These are phyloP conservation scores for Apophysomyces elegans DNA, from an alignment of 371 early-diverging fungal genomes.

Conservation along the genomic window DNA sequence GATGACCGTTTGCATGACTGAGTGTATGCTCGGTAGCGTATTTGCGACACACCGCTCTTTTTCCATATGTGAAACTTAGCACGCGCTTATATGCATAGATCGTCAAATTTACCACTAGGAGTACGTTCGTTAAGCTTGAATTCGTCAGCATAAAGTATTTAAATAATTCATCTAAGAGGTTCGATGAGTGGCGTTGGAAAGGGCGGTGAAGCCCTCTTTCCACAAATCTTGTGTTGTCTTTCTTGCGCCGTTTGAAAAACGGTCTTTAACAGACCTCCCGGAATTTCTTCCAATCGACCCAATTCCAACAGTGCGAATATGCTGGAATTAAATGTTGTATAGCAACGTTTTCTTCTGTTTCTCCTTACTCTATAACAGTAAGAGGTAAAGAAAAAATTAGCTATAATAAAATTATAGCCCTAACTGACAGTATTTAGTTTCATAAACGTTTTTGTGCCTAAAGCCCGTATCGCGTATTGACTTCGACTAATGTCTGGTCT, in stretches of 20 bases:
- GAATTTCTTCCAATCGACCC: too few relatives aligned
- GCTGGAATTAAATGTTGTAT: too few relatives aligned
- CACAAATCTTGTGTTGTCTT: neutral
- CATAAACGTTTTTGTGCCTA: too few relatives aligned
- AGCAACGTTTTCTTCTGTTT: too few relatives aligned
- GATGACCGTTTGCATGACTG: conserved; percentile 28
- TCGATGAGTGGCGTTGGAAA: conserved; percentile 3
- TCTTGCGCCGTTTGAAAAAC: neutral
- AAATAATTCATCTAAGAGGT: conserved; percentile 15
- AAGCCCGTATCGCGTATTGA: too few relatives aligned
- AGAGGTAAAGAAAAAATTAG: too few relatives aligned
- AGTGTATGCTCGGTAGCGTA: conserved; percentile 51
- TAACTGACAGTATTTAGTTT: too few relatives aligned
- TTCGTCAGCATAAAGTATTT: conserved; percentile 46
- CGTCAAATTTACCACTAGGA: conserved; percentile 45
- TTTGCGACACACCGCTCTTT: conserved; percentile 54
- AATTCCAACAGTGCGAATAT: too few relatives aligned
- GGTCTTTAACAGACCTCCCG: too few relatives aligned
- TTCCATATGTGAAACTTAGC: neutral
- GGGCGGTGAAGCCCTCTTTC: neutral
- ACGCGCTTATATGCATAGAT: neutral
- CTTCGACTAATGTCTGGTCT: too few relatives aligned
- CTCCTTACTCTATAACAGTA: too few relatives aligned
- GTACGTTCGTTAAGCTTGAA: conserved; percentile 56
- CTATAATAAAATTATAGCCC: too few relatives aligned